Conservation (phyloP, 805 yeast species). For the Kodamaea nitidulidarum region DNA sequence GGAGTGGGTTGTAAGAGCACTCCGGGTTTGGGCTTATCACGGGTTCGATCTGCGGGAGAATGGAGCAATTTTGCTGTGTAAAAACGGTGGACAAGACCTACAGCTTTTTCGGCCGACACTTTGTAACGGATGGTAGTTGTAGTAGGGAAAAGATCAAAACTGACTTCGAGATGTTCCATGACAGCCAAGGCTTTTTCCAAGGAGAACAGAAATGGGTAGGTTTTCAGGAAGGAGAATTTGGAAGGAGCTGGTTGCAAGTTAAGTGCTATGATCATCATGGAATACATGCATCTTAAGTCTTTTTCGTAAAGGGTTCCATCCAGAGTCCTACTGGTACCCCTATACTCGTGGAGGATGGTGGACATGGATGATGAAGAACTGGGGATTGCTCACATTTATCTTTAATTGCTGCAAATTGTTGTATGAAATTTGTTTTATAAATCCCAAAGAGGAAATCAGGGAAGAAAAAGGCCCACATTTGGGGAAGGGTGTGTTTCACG, state of each 20-base stretch:
- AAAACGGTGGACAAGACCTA: conserved; percentile 45
- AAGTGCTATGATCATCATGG: conserved; percentile 44
- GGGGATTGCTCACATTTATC: too few relatives aligned
- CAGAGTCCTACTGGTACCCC: neutral
- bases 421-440: neutral
- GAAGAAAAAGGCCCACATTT: neutral
- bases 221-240: conserved; percentile 22
- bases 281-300: conserved; percentile 59
- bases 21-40: conserved; percentile 40
- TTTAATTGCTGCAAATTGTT: neutral
- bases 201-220: conserved; percentile 51
- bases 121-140: conserved; percentile 52
- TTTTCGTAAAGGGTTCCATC: conserved; percentile 30
- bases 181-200: conserved; percentile 46
- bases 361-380: too few relatives aligned
- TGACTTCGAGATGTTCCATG: conserved; percentile 49
- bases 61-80: conserved; percentile 65
- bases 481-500: too few relatives aligned
- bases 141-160: conserved; percentile 46
- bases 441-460: neutral
- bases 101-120: conserved; percentile 43
- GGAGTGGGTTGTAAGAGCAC: conserved; percentile 78
- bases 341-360: too few relatives aligned
- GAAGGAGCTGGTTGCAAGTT: conserved; percentile 20
- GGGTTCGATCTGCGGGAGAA: conserved; percentile 70